phyloP scores from a whole-genome alignment of 2,329 filamentous ascomycete genomes.

The Hortaea sp. region DNA sequence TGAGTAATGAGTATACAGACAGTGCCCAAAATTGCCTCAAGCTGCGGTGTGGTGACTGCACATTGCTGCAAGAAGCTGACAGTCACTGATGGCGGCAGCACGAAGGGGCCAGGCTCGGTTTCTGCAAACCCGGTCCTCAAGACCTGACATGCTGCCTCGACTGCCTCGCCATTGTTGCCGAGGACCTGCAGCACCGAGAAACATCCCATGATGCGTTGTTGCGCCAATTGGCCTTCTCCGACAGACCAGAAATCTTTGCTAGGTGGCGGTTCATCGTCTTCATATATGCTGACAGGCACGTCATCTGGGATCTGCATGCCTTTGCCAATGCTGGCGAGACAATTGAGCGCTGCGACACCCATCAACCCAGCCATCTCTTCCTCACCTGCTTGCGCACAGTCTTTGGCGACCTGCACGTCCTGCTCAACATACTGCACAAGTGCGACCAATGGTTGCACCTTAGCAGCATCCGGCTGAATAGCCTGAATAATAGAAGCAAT shows the following conservation, averaged over 20 bases:
- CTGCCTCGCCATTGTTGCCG: conserved; percentile 52
- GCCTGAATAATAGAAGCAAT: conserved; percentile 70
- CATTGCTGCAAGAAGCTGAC: conserved; percentile 47
- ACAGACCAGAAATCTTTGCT: conserved; percentile 38
- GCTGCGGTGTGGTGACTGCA: conserved; percentile 52
- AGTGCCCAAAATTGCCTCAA: conserved; percentile 60
- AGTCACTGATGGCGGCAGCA: conserved; percentile 58
- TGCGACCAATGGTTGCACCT: conserved; percentile 44
- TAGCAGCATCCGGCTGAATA: conserved; percentile 47
- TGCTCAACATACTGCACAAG: conserved; percentile 52
- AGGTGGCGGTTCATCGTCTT: conserved; percentile 27
- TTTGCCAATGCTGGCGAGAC: conserved; percentile 59
- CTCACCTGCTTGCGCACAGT: conserved; percentile 24
- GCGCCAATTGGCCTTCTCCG: conserved; percentile 39
- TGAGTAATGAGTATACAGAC: conserved; percentile 55
- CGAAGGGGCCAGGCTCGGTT: conserved; percentile 63
- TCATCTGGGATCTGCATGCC: conserved; percentile 62
- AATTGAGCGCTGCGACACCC: conserved; percentile 50
- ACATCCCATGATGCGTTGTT: conserved; percentile 42
- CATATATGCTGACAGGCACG: conserved; percentile 56
- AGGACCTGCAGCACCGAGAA: conserved; percentile 46
- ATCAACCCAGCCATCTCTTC: conserved; percentile 33
- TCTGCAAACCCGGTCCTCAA: conserved; percentile 69
- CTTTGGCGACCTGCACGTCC: conserved; percentile 43
- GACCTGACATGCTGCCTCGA: conserved; percentile 62